Evolutionary conservation across 2,329 filamentous ascomycete species (phyloP), one percentile per base, ranked within the genome.

Genomic region (Trichoderma gracile): DNA sequence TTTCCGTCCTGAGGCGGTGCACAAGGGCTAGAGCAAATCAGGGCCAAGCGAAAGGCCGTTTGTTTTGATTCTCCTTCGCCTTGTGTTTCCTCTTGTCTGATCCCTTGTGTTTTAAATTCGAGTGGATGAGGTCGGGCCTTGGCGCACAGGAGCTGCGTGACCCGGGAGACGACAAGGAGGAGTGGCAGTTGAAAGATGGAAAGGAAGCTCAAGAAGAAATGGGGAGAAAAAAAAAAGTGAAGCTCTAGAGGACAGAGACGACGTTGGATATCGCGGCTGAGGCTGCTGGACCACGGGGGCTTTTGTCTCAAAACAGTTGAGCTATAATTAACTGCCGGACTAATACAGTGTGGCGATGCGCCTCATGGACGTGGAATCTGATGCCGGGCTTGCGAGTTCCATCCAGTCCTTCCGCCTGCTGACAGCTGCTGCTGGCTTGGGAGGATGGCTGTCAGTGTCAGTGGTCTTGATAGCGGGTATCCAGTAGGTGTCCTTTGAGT

Each of bases 301-400:
- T 61, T 38, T 50, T 60, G 47, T 59, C 9, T 59, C n/a, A n/a
- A 21, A 30, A 53, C 47, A 21, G 14, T 9, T 46, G 58, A 62
- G 58, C 58, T 62, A 62, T 62, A 62, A 62, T 62, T 62, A 62
- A 62, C 49, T n/a, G 49, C 23, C 40, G 17, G 49, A 12, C 49
- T 62, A 62, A 54, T 53, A 62, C 49, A 62, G 47, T 62, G 58
- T 62, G 58, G 58, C 58, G 58, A 62, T 62, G 58, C 58, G 49
- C 58, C 47, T 46, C 38, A 14, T 33, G 23, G 14, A 25, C 27
- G 46, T 47, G 17, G 14, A 25, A 40, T 53, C 47, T 42, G 58
- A 45, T 45, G 49, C 49, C n/a, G 10, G 40, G 58, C 47, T 14
- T 38, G 33, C 33, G 9, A 54, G 30, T 30, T 30, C 30, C 30